Conservation (phyloP, 2,329 filamentous ascomycete genomes). For the Hysterium pulicare region DNA sequence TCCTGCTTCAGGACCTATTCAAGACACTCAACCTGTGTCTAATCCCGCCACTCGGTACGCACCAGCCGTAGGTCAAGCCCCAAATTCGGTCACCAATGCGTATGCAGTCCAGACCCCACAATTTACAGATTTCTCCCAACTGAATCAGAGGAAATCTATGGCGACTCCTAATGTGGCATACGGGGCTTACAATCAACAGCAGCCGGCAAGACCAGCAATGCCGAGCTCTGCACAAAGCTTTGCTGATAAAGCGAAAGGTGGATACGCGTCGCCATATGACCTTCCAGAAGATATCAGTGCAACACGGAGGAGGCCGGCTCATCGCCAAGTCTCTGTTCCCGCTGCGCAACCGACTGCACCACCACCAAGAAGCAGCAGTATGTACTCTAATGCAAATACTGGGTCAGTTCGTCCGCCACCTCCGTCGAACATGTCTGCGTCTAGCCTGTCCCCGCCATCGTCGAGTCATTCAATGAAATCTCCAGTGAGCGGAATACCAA, state of each 20-base stretch:
- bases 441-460: constrained; percentile 39
- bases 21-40: constrained; percentile 13
- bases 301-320: constrained; percentile 55
- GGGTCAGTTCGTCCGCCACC: constrained; percentile 21
- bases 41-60: constrained; percentile 32
- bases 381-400: constrained; percentile 36
- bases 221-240: constrained; percentile 68
- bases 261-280: constrained; percentile 93
- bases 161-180: constrained; percentile 22
- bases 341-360: constrained; percentile 45
- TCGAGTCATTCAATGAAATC: constrained; percentile 37
- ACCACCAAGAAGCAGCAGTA: constrained; percentile 62
- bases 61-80: constrained; percentile 28
- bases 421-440: constrained; percentile 27
- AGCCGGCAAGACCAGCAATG: constrained; percentile 48
- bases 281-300: constrained; percentile 84
- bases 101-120: constrained; percentile 53
- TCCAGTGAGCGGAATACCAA: constrained; percentile 27
- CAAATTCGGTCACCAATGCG: constrained; percentile 34
- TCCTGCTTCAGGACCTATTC: constrained; percentile 20
- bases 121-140: constrained; percentile 45
- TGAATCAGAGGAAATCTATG: constrained; percentile 20
- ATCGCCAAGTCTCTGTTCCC: constrained; percentile 17
- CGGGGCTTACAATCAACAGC: constrained; percentile 29
- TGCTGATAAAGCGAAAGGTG: constrained; percentile 82